These are phyloP conservation scores for Phytophthora tubulina DNA, from an alignment of 352 stramenopile species.

Conservation along the genomic window DNA sequence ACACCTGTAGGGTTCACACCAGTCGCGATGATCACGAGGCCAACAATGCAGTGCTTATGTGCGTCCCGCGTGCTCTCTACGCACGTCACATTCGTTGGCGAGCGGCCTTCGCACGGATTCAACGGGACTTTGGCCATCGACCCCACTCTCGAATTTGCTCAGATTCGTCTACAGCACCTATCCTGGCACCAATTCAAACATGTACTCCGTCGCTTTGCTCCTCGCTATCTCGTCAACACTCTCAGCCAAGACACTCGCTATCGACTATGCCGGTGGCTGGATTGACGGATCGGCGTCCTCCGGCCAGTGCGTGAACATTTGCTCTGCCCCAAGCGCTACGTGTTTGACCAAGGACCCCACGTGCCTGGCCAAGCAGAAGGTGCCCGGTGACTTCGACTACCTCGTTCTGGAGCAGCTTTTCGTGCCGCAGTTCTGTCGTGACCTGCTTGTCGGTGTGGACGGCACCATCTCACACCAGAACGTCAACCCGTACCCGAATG, in stretches of 20 bases:
- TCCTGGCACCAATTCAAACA: conserved; percentile 20
- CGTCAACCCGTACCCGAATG: conserved; percentile 70
- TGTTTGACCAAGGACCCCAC: conserved; percentile 62
- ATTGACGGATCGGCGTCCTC: conserved; percentile 42
- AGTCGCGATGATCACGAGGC: conserved; percentile 22
- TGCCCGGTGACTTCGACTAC: conserved; percentile 80
- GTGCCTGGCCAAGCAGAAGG: conserved; percentile 71
- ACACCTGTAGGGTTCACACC: conserved; percentile 11
- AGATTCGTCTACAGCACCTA: conserved; percentile 26
- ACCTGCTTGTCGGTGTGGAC: conserved; percentile 74
- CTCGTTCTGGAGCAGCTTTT: conserved; percentile 84
- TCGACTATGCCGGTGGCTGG: conserved; percentile 76
- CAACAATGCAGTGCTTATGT: conserved; percentile 16
- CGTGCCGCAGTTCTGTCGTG: conserved; percentile 82
- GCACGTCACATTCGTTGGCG: conserved; percentile 34
- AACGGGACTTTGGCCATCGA: not conserved
- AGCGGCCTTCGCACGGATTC: conserved; percentile 10
- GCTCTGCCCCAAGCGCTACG: conserved; percentile 64
- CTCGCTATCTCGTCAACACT: conserved; percentile 24
- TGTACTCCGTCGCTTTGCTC: conserved; percentile 36
- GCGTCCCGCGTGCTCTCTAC: conserved; percentile 31
- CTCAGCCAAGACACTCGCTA: conserved; percentile 30
- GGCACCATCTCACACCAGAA: conserved; percentile 86
- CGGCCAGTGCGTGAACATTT: conserved; percentile 79
- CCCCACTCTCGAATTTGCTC: conserved; percentile 35